Percentiles rank a stretch among this genome's conserved stretches.
phyloP scores from a whole-genome alignment of 306 rosid species.

The Acmispon strigosus region DNA sequence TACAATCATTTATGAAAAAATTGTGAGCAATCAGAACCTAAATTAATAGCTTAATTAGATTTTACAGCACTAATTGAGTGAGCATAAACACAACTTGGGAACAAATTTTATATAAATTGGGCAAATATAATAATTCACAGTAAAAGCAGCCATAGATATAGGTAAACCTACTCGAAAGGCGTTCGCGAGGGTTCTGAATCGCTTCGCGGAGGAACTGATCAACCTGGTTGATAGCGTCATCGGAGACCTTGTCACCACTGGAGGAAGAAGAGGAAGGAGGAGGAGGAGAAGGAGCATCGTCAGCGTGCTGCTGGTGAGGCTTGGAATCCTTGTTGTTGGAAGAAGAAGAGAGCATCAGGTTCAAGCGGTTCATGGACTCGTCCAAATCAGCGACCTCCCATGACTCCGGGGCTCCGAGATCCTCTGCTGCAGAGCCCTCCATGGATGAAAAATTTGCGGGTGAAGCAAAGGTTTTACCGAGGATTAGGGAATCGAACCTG shows the following conservation, averaged over 20 bases:
- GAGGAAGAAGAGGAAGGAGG: slow-evolving; percentile 24
- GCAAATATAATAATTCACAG: too few species aligned
- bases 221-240: slow-evolving; percentile 59
- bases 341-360: slow-evolving; percentile 42
- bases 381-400: slow-evolving; percentile 95
- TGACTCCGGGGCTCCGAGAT: slow-evolving; percentile 91
- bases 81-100: too few species aligned
- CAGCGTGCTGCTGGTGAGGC: not conserved
- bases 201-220: slow-evolving; percentile 96
- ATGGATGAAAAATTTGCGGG: slow-evolving; percentile 26
- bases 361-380: slow-evolving; percentile 72
- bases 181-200: slow-evolving; percentile 92
- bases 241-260: slow-evolving; percentile 34
- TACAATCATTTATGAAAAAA: too few species aligned
- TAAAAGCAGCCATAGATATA: too few species aligned
- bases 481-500: slow-evolving; percentile 27
- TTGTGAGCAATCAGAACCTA: not conserved
- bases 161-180: slow-evolving; percentile 60
- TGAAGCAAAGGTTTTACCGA: not conserved
- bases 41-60: not conserved
- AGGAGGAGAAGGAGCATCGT: not conserved
- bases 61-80: too few species aligned
- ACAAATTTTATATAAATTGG: too few species aligned
- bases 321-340: slow-evolving; percentile 34
- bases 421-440: slow-evolving; percentile 91